Evolutionary conservation across 768 basidiomycete species (phyloP), one percentile per base, ranked within the genome.

Genomic region (Sporobolomyces phaffii): DNA sequence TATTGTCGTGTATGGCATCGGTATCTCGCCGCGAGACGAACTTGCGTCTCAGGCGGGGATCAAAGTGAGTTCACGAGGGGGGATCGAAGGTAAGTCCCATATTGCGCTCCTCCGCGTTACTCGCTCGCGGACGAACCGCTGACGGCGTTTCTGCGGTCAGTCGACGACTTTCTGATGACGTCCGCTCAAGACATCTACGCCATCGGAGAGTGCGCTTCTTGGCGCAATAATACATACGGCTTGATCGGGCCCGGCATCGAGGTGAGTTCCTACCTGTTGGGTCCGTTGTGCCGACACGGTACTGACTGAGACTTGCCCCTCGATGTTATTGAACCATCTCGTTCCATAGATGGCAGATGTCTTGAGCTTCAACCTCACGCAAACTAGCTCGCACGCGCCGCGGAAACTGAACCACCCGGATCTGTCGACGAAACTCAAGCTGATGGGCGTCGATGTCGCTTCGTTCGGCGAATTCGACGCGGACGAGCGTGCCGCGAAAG

Each of bases 381-480:
- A 81, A 54, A 82, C 82, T 5, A 75, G 69, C 3, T 68, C 77
- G 1, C 81, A 82, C 24, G 74, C 76, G 0, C 81, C 81, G 73
- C 75, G 83, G 38, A 77, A 79, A 64, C 83, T 84, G 83, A 86
- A 84, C 68, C 77, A 81, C 45, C 86, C 86, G 2, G 87, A 89
- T 73, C 76, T 86, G 52, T 85, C 84, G 62, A 88, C 86, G 22
- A 87, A 87, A 73, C 80, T 89, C 56, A 85, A 85, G 79, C 78
- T 85, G 10, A 84, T 84, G 82, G 81, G 72, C n/a, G 64, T 66
- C 49, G 65, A 72, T 47, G 81, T 87, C 13, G 86, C 86, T 22
- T 85, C 83, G 26, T 87, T 87, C 69, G 87, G 87, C 17, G 86
- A 88, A 75, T 87, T 81, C 76, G 87, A 87, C 65, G 84, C 84